A percentile compares a stretch with the other conserved stretches of the same genome.
phyloP scores from a whole-genome alignment of 2,329 filamentous ascomycete species.

The Aplosporella prunicola region DNA sequence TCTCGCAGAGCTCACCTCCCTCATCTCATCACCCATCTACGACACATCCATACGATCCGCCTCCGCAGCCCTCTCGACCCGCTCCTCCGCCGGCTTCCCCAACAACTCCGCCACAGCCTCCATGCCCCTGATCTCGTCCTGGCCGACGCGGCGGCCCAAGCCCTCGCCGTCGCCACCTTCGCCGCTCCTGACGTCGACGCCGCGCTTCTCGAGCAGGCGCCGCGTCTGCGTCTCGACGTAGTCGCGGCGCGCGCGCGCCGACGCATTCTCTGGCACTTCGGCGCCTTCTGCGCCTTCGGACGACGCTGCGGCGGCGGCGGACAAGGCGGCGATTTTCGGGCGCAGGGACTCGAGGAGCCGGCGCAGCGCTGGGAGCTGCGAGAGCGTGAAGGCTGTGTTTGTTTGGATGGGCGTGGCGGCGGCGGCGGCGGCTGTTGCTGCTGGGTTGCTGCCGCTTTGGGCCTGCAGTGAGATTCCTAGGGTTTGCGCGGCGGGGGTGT shows the following conservation, averaged over 20 bases:
- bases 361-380: slow-evolving; percentile 72
- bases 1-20: too few relatives aligned
- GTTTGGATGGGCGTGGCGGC: slow-evolving; percentile 44
- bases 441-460: slow-evolving; percentile 36
- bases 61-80: neutral
- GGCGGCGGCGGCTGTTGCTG: slow-evolving; percentile 23
- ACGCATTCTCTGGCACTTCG: too few relatives aligned
- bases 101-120: slow-evolving; percentile 23
- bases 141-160: slow-evolving; percentile 20
- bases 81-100: too few relatives aligned
- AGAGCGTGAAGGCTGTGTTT: slow-evolving; percentile 67
- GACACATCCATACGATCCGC: slow-evolving; percentile 8
- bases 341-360: slow-evolving; percentile 58
- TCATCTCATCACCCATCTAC: too few relatives aligned
- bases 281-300: too few relatives aligned
- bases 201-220: slow-evolving; percentile 67
- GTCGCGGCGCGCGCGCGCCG: slow-evolving; percentile 60
- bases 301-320: too few relatives aligned
- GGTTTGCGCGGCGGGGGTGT: slow-evolving; percentile 36
- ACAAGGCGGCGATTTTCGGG: slow-evolving; percentile 48
- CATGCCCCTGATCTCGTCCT: slow-evolving; percentile 28
- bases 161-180: slow-evolving; percentile 23
- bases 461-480: slow-evolving; percentile 32
- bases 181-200: slow-evolving; percentile 44
- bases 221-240: slow-evolving; percentile 54